A percentile compares a stretch with the other conserved stretches of the same genome.
Evolutionary conservation across 768 basidiomycete genomes (phyloP).

Genomic region (Stropharia rugosoannulata): DNA sequence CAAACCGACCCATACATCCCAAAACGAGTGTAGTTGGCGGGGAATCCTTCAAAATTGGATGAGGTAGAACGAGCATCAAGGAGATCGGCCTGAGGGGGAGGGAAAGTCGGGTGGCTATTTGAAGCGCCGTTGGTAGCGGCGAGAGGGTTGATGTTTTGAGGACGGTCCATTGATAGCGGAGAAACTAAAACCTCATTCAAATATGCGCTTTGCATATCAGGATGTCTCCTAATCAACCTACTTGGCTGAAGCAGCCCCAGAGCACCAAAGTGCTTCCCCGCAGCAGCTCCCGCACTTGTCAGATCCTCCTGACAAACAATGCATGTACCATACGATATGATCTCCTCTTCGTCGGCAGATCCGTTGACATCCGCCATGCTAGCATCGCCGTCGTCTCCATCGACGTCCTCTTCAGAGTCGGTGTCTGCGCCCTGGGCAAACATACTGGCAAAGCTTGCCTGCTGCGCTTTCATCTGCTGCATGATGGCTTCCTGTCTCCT

Average conservation of each 20-base stretch:
- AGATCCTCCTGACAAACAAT: conserved; percentile 98
- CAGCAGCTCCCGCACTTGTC: conserved; percentile 36
- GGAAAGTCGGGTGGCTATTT: conserved; percentile 34
- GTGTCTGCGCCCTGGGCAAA: conserved; percentile 46
- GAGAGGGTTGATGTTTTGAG: neutral
- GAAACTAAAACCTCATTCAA: conserved; percentile 73
- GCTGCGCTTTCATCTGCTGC: conserved; percentile 93
- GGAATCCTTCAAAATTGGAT: conserved; percentile 73
- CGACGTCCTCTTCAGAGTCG: conserved; percentile 39
- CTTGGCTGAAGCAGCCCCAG: conserved; percentile 90
- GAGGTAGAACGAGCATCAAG: conserved; percentile 43
- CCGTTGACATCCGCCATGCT: conserved; percentile 49
- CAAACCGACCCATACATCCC: conserved; percentile 88
- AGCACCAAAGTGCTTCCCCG: conserved; percentile 72
- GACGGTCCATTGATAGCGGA: conserved; percentile 65
- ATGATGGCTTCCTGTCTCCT: conserved; percentile 92
- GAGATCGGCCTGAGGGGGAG: conserved; percentile 48
- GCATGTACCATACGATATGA: conserved; percentile 81
- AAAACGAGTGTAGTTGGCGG: conserved; percentile 71
- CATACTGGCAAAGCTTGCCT: conserved; percentile 80
- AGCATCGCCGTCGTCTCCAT: conserved; percentile 18
- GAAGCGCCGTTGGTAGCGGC: conserved; percentile 19
- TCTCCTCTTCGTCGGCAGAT: conserved; percentile 57
- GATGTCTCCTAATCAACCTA: conserved; percentile 75
- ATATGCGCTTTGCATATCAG: conserved; percentile 60